Percentiles rank a stretch among this genome's conserved stretches.
phyloP scores from a whole-genome alignment of 306 rosid species.

The Sphenostylis stenocarpa region DNA sequence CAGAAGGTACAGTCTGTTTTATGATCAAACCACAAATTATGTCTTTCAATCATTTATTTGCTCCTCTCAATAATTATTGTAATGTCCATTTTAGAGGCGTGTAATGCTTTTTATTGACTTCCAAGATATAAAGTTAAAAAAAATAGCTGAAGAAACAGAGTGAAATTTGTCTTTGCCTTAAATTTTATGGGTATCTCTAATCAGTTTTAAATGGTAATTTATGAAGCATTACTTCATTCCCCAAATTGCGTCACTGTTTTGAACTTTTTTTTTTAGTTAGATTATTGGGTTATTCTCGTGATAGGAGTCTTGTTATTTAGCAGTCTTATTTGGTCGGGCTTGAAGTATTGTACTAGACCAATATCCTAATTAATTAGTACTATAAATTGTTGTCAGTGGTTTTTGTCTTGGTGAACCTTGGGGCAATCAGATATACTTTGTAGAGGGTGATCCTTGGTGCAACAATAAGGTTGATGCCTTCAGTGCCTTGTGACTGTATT shows the following conservation, averaged over 20 bases:
- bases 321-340: not conserved
- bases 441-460: too few species aligned
- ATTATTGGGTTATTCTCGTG: not conserved
- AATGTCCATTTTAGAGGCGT: not conserved
- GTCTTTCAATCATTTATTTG: not conserved
- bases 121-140: not conserved
- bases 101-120: slow-evolving; percentile 1
- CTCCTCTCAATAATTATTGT: not conserved
- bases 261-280: not conserved
- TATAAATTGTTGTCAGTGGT: too few species aligned
- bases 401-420: too few species aligned
- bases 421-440: too few species aligned
- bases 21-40: not conserved
- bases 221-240: not conserved
- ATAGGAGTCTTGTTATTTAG: not conserved
- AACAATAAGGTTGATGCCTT: too few species aligned
- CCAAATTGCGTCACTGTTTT: not conserved
- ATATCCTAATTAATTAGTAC: too few species aligned
- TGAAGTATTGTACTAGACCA: not conserved
- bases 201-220: not conserved
- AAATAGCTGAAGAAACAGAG: not conserved
- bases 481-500: too few species aligned
- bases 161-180: not conserved
- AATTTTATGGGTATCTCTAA: not conserved
- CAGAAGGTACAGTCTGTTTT: slow-evolving; percentile 65